These are phyloP conservation scores for Musa schizocarpa DNA, from an alignment of 176 grass and related monocot genomes.

Conservation along the genomic window DNA sequence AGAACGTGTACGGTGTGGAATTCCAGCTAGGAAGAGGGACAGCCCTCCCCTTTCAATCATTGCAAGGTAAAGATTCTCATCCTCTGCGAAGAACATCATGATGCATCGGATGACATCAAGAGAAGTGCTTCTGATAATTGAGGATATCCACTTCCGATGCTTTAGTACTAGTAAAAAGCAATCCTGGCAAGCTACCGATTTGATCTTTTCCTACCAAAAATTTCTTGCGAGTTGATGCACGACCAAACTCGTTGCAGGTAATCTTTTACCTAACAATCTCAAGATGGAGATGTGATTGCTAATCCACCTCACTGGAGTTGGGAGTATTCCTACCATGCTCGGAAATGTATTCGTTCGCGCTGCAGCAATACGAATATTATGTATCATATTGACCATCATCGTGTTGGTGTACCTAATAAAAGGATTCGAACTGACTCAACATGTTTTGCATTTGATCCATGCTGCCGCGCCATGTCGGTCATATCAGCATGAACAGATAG, in stretches of 20 bases:
- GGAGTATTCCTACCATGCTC: conserved; percentile 13
- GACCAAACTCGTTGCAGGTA: conserved; percentile 27
- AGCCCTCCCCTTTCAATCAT: conserved; percentile 51
- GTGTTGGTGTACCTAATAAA: too few species aligned
- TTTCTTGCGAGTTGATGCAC: too few species aligned
- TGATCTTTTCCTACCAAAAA: too few species aligned
- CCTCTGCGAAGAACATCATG: not conserved
- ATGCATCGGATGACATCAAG: too few species aligned
- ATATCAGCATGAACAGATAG: too few species aligned
- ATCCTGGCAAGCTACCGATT: too few species aligned
- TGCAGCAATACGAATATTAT: not conserved
- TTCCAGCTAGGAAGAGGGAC: conserved; percentile 32
- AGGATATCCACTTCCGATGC: too few species aligned
- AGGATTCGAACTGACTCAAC: too few species aligned
- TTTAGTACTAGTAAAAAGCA: too few species aligned
- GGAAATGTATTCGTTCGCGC: not conserved
- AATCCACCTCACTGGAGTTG: conserved; percentile 13
- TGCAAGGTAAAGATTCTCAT: conserved; percentile 43
- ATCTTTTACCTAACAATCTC: conserved; percentile 38
- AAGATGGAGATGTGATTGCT: conserved; percentile 57
- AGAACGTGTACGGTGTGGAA: conserved; percentile 30
- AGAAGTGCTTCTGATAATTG: too few species aligned
- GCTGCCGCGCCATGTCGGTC: too few species aligned
- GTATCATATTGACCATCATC: conserved; percentile 1
- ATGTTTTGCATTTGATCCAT: too few species aligned